A percentile compares a stretch with the other conserved stretches of the same genome.
These are phyloP conservation scores for Salicornia ramosissima DNA, from an alignment of 148 eudicot genomes.

Conservation along the genomic window DNA sequence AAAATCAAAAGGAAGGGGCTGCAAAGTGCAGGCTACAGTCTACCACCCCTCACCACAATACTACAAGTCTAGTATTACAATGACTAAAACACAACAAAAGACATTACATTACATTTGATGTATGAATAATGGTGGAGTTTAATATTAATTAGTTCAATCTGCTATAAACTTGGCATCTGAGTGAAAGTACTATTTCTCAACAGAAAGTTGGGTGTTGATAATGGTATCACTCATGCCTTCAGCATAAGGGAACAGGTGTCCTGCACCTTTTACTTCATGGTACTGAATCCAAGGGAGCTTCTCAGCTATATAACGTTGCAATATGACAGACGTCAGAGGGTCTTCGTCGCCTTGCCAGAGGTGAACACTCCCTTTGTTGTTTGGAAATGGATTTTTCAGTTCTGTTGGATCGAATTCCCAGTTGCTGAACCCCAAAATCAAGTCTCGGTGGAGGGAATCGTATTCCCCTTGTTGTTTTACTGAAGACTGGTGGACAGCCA, in stretches of 20 bases:
- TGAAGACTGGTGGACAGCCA: slow-evolving; percentile 25
- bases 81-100: slow-evolving; percentile 1
- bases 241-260: slow-evolving; percentile 55
- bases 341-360: slow-evolving; percentile 93
- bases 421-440: slow-evolving; percentile 52
- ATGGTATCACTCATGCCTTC: slow-evolving; percentile 57
- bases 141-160: slow-evolving; percentile 5
- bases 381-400: slow-evolving; percentile 46
- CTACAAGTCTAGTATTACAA: not conserved
- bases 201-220: slow-evolving; percentile 42
- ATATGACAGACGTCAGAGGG: slow-evolving; percentile 27
- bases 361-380: slow-evolving; percentile 55
- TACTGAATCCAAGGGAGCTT: slow-evolving; percentile 69
- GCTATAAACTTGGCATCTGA: not conserved
- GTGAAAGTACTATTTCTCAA: slow-evolving; percentile 6
- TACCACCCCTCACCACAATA: not conserved
- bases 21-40: not conserved
- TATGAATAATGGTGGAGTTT: not conserved
- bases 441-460: slow-evolving; percentile 64
- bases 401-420: slow-evolving; percentile 83
- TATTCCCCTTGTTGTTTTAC: slow-evolving; percentile 67
- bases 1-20: not conserved
- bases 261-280: slow-evolving; percentile 62
- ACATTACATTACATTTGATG: not conserved
- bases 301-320: slow-evolving; percentile 37